Conservation (phyloP, 257 asterid species). For the Cruciata laevipes region DNA sequence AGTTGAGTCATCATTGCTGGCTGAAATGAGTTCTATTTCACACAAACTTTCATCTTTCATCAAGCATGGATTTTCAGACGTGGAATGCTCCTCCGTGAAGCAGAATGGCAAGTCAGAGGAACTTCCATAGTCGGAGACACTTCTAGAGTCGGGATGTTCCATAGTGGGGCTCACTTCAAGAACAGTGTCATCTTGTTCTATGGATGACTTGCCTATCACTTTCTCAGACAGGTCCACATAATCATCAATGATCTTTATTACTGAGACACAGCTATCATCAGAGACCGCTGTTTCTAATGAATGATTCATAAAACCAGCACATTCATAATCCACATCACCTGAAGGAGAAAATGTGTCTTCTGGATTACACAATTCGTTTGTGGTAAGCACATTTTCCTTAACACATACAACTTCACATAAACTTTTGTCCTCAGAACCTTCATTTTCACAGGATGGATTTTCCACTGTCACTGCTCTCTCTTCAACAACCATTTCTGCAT, state of each 20-base stretch:
- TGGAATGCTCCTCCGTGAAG: neutral
- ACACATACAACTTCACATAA: slow-evolving; percentile 8
- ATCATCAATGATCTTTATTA: neutral
- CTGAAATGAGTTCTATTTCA: neutral
- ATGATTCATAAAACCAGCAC: neutral
- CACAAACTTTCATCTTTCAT: slow-evolving; percentile 10
- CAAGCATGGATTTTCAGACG: slow-evolving; percentile 3
- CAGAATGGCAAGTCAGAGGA: slow-evolving; percentile 7
- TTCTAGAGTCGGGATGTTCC: slow-evolving; percentile 8
- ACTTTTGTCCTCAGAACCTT: slow-evolving; percentile 8
- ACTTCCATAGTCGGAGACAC: neutral
- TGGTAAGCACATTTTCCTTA: slow-evolving; percentile 8
- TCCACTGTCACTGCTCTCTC: slow-evolving; percentile 17
- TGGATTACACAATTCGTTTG: slow-evolving; percentile 4
- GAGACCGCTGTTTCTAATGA: slow-evolving; percentile 1
- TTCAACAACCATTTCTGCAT: slow-evolving; percentile 14
- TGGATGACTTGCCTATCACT: neutral
- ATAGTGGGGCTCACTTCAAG: neutral
- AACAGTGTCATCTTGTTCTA: neutral
- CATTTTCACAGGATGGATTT: slow-evolving; percentile 8
- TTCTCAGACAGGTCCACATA: neutral
- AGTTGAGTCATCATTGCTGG: slow-evolving; percentile 1
- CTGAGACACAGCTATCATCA: neutral
- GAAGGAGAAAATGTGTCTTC: slow-evolving; percentile 7
- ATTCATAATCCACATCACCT: slow-evolving; percentile 5